A percentile compares a stretch with the other conserved stretches of the same genome.
Conservation (phyloP, 176 grass and related monocot genomes). For the Carex scoparia region DNA sequence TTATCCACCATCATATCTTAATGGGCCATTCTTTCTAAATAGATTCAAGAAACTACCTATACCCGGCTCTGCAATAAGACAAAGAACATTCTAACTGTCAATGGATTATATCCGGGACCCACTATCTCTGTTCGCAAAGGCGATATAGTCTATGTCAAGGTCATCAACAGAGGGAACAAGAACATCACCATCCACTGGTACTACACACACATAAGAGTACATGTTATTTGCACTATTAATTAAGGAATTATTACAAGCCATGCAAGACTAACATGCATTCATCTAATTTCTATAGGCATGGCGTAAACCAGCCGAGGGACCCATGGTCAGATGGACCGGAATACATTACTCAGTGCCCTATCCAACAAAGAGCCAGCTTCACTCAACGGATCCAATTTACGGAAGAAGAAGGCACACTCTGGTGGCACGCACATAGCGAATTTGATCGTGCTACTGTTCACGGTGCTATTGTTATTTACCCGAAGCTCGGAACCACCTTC, state of each 20-base stretch:
- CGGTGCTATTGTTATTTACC: constrained; percentile 50
- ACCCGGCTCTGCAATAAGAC: constrained; percentile 37
- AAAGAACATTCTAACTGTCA: constrained; percentile 55
- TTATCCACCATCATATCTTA: too few species aligned
- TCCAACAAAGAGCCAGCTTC: constrained; percentile 40
- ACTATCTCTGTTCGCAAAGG: constrained; percentile 47
- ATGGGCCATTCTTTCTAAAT: background rate
- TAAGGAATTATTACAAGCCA: background rate
- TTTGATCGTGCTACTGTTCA: constrained; percentile 54
- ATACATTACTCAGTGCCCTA: constrained; percentile 53
- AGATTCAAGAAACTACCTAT: constrained; percentile 42
- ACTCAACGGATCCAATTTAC: constrained; percentile 48
- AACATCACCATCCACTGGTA: constrained; percentile 78
- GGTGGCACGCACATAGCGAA: constrained; percentile 67
- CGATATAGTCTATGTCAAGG: constrained; percentile 42
- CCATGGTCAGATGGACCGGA: constrained; percentile 50
- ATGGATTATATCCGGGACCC: constrained; percentile 55
- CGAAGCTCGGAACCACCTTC: constrained; percentile 25
- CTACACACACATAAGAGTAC: background rate
- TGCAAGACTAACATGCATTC: background rate
- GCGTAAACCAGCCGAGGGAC: constrained; percentile 43
- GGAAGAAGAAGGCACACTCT: constrained; percentile 65
- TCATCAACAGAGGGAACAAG: constrained; percentile 40
- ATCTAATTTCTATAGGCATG: constrained; percentile 33
- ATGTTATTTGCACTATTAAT: background rate